Evolutionary conservation across 2,329 filamentous ascomycete genomes (phyloP).

Genomic region (Microcera coccophila): DNA sequence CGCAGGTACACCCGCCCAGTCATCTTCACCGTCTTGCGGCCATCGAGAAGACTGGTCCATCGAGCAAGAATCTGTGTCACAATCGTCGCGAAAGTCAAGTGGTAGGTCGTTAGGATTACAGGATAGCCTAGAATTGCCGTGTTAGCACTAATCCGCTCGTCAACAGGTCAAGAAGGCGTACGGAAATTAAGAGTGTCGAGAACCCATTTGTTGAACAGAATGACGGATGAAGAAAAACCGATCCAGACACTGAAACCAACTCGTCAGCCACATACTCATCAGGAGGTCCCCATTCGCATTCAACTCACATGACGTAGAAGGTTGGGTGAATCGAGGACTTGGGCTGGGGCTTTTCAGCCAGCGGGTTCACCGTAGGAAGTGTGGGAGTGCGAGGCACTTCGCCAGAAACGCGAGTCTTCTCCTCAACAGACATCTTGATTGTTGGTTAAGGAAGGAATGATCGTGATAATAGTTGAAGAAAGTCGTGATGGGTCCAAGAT

Average conservation of each 20-base stretch:
- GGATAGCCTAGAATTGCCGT: constrained; percentile 52
- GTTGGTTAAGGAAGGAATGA: constrained; percentile 29
- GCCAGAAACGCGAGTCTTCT: constrained; percentile 81
- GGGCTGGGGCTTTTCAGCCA: constrained; percentile 65
- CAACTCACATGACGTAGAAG: constrained; percentile 72
- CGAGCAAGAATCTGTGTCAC: constrained; percentile 91
- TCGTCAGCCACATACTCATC: constrained; percentile 12
- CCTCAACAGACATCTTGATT: constrained; percentile 57
- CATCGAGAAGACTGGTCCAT: constrained; percentile 85
- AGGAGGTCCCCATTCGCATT: constrained; percentile 1
- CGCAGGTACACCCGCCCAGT: constrained; percentile 88
- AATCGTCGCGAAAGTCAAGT: constrained; percentile 85
- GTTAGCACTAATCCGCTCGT: constrained; percentile 20
- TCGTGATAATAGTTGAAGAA: constrained; percentile 15
- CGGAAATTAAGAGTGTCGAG: constrained; percentile 78
- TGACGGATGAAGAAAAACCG: constrained; percentile 84
- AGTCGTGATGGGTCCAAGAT: constrained; percentile 23
- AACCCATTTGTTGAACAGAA: constrained; percentile 99
- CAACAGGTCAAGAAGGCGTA: constrained; percentile 27
- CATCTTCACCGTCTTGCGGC: constrained; percentile 95
- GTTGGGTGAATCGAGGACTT: constrained; percentile 70
- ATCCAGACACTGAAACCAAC: constrained; percentile 74
- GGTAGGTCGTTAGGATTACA: constrained; percentile 91
- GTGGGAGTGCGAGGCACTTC: constrained; percentile 65
- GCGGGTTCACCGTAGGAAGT: constrained; percentile 77